Conservation (phyloP, 2,329 filamentous ascomycete species). For the Botryotinia calthae region DNA sequence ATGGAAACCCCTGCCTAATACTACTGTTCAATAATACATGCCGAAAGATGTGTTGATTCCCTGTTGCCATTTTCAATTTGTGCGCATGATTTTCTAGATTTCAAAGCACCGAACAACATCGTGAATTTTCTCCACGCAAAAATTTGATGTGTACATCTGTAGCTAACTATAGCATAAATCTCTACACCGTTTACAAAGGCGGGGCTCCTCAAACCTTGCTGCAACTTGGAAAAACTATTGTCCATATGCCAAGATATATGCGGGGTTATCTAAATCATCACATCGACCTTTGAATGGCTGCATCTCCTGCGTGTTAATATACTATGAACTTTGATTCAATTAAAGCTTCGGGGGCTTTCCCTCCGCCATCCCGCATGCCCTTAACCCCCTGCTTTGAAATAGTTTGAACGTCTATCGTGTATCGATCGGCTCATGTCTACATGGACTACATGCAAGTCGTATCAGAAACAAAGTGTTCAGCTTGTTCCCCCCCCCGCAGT, state of each 20-base stretch:
- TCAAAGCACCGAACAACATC: neutral
- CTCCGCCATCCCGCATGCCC: constrained; percentile 16
- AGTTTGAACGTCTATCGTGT: neutral
- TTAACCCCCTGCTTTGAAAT: neutral
- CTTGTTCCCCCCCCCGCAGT: neutral
- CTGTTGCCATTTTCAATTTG: neutral
- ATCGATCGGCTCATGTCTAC: neutral
- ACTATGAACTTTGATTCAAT: neutral
- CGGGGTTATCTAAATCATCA: neutral
- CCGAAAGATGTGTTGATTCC: neutral
- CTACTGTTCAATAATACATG: neutral
- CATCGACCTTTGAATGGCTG: constrained; percentile 1
- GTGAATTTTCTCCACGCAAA: neutral
- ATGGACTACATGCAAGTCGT: constrained; percentile 15
- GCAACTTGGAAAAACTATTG: constrained; percentile 8
- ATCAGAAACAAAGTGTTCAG: neutral
- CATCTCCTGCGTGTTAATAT: constrained; percentile 3
- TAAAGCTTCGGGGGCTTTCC: constrained; percentile 5
- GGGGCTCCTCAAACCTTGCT: neutral
- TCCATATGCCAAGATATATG: constrained; percentile 10
- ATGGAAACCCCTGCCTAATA: neutral
- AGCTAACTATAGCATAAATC: neutral
- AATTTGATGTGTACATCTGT: neutral
- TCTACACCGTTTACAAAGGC: neutral
- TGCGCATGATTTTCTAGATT: neutral